These are phyloP conservation scores for Cladorrhinum sp. DNA, from an alignment of 2,329 filamentous ascomycete genomes.

Conservation along the genomic window DNA sequence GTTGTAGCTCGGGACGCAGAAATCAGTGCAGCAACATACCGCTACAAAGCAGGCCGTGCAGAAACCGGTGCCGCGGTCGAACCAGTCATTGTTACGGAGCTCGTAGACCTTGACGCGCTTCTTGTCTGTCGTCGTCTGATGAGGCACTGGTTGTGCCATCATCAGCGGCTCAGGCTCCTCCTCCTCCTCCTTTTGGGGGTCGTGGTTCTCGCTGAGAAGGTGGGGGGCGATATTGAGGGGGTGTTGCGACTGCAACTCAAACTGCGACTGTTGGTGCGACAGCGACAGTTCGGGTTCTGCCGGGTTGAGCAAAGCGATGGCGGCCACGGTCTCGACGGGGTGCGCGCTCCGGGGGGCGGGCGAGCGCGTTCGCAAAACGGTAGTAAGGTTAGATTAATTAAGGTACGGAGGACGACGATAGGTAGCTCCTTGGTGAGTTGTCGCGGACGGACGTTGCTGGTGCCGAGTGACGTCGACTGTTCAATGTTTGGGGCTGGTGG, in stretches of 20 bases:
- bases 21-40: conserved; percentile 55
- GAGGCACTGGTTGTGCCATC: conserved; percentile 70
- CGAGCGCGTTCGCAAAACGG: conserved; percentile 32
- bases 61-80: conserved; percentile 93
- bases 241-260: conserved; percentile 46
- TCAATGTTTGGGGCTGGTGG: neutral
- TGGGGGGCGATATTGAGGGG: conserved; percentile 56
- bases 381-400: neutral
- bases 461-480: conserved; percentile 1
- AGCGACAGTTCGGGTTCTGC: conserved; percentile 53
- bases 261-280: neutral
- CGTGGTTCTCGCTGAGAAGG: conserved; percentile 48
- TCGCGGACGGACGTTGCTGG: neutral
- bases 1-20: neutral
- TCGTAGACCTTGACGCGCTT: conserved; percentile 98
- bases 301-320: conserved; percentile 54
- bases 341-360: conserved; percentile 34
- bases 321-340: conserved; percentile 47
- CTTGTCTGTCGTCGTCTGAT: conserved; percentile 59
- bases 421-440: neutral
- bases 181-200: conserved; percentile 46
- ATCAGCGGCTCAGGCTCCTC: conserved; percentile 60
- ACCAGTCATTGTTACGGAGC: conserved; percentile 98
- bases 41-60: conserved; percentile 74
- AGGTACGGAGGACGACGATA: neutral